phyloP scores from a whole-genome alignment of 768 basidiomycete species.

The Leccinum obscurum region DNA sequence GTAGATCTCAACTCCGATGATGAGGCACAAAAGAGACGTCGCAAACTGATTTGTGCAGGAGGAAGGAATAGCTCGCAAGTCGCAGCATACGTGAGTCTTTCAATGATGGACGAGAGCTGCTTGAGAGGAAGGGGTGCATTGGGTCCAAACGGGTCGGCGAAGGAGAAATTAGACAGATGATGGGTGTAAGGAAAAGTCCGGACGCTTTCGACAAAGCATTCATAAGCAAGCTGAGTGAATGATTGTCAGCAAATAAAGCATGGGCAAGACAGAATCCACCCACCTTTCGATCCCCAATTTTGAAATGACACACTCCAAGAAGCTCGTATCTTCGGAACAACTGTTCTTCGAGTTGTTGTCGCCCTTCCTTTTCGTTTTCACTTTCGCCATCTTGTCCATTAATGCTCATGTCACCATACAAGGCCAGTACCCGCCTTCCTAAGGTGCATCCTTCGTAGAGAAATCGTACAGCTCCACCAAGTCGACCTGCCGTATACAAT shows the following conservation, averaged over 20 bases:
- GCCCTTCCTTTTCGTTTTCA: conserved; percentile 39
- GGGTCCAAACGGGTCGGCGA: conserved; percentile 36
- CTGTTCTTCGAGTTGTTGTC: conserved; percentile 63
- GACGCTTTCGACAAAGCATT: conserved; percentile 54
- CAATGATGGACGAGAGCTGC: conserved; percentile 61
- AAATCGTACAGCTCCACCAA: conserved; percentile 68
- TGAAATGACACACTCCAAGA: conserved; percentile 74
- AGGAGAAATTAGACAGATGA: conserved; percentile 17
- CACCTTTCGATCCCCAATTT: conserved; percentile 77
- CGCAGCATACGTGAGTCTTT: conserved; percentile 67
- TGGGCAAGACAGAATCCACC: conserved; percentile 14
- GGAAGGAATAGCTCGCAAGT: conserved; percentile 64
- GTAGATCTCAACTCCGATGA: conserved; percentile 8
- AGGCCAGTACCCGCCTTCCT: conserved; percentile 47
- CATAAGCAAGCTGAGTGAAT: conserved; percentile 53
- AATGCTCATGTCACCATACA: conserved; percentile 15
- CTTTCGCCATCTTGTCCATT: conserved; percentile 22
- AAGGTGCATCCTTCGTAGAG: conserved; percentile 59
- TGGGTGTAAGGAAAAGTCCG: conserved; percentile 52
- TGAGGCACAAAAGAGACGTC: conserved; percentile 1
- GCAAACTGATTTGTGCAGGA: conserved; percentile 50
- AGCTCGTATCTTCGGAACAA: conserved; percentile 78
- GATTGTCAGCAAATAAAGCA: background rate
- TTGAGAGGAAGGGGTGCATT: conserved; percentile 42
- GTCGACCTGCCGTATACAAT: conserved; percentile 65